phyloP scores from a whole-genome alignment of 805 yeast genomes.

The Maudiozyma saulgeensis region DNA sequence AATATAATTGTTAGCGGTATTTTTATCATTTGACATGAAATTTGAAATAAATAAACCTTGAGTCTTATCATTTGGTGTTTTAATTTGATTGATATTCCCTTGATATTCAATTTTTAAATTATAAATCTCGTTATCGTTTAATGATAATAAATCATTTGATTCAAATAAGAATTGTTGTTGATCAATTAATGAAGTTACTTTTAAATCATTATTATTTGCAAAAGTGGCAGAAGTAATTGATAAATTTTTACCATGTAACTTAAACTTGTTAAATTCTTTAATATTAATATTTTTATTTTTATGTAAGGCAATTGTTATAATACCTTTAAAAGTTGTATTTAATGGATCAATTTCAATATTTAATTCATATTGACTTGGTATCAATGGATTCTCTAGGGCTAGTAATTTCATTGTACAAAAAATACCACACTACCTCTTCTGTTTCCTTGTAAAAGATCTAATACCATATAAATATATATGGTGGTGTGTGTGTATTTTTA shows the following conservation, averaged over 20 bases:
- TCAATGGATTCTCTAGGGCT: constrained; percentile 17
- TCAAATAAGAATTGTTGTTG: constrained; percentile 4
- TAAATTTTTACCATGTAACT: constrained; percentile 25
- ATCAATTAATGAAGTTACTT: constrained; percentile 13
- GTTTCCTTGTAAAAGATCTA: no score
- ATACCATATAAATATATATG: no score
- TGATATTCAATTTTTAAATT: constrained; percentile 31
- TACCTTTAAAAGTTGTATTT: constrained; percentile 41
- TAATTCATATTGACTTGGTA: constrained; percentile 32
- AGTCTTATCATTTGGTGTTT: constrained; percentile 48
- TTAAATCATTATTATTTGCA: constrained; percentile 11
- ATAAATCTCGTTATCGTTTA: background rate
- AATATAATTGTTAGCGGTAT: constrained; percentile 41
- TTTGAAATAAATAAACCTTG: constrained; percentile 62
- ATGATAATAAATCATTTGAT: background rate
- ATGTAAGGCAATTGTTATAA: constrained; percentile 6
- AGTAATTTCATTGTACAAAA: constrained; percentile 4
- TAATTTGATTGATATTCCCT: constrained; percentile 43
- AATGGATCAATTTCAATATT: constrained; percentile 32
- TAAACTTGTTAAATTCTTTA: constrained; percentile 5
- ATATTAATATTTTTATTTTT: background rate
- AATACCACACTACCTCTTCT: no score
- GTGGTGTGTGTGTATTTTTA: no score
- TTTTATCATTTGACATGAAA: constrained; percentile 42
- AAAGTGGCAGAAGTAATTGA: constrained; percentile 33